Evolutionary conservation across 768 basidiomycete genomes (phyloP).

Genomic region (Kwoniella heveanensis): DNA sequence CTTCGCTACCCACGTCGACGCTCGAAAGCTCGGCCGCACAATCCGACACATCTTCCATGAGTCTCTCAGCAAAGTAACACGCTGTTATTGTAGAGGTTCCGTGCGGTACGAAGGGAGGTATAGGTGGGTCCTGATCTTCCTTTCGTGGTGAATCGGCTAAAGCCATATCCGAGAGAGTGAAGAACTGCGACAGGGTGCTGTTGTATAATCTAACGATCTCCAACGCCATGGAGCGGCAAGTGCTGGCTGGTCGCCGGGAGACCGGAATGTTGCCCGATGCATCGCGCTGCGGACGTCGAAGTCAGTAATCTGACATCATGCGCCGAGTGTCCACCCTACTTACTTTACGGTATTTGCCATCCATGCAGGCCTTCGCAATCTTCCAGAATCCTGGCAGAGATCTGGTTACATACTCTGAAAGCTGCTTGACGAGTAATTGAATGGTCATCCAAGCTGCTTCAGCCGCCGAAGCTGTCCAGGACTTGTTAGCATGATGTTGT

Average conservation of each 20-base stretch:
- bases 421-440: conserved; percentile 73
- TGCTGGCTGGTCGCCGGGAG: conserved; percentile 75
- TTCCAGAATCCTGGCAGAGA: conserved; percentile 91
- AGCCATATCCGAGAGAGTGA: conserved; percentile 75
- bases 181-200: conserved; percentile 80
- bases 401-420: conserved; percentile 83
- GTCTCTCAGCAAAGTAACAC: conserved; percentile 74
- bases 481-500: conserved; percentile 4
- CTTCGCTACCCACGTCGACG: conserved; percentile 79
- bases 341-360: conserved; percentile 90
- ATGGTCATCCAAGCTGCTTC: conserved; percentile 79
- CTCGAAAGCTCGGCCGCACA: conserved; percentile 75
- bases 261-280: conserved; percentile 50
- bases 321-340: conserved; percentile 17
- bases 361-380: conserved; percentile 84
- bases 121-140: conserved; percentile 54
- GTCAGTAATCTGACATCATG: neutral
- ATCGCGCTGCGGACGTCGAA: conserved; percentile 34
- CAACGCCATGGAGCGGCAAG: conserved; percentile 82
- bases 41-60: conserved; percentile 83
- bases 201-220: conserved; percentile 86
- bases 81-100: conserved; percentile 82
- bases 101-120: conserved; percentile 64
- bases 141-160: conserved; percentile 66
- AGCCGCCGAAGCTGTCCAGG: conserved; percentile 24